Conservation (phyloP, 2,329 filamentous ascomycete species). For the Ustulina deusta region DNA sequence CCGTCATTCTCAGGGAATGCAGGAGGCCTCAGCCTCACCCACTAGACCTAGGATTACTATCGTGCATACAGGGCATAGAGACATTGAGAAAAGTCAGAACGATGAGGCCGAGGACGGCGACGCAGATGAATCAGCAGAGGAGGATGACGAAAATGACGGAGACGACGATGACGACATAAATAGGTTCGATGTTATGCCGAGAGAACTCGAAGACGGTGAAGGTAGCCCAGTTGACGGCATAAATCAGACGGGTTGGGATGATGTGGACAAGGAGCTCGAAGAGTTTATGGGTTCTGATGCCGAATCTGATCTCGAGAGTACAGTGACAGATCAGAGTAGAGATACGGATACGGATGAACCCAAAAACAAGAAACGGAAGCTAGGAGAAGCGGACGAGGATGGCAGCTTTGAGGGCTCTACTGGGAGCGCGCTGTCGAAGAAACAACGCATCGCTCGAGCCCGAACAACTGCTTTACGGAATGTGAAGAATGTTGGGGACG, state of each 20-base stretch:
- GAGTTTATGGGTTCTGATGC: constrained; percentile 70
- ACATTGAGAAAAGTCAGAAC: constrained; percentile 46
- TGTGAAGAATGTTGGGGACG: constrained; percentile 53
- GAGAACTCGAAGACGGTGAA: constrained; percentile 60
- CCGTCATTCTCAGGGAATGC: constrained; percentile 53
- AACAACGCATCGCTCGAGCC: constrained; percentile 56
- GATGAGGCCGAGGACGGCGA: constrained; percentile 59
- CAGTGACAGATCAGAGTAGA: constrained; percentile 47
- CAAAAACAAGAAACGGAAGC: constrained; percentile 48
- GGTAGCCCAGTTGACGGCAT: constrained; percentile 51
- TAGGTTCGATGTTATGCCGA: constrained; percentile 61
- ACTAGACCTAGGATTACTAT: constrained; percentile 61
- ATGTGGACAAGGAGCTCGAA: constrained; percentile 70
- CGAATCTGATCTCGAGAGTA: constrained; percentile 59
- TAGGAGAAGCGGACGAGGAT: constrained; percentile 45
- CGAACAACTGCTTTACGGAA: constrained; percentile 57
- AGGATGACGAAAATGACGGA: constrained; percentile 51
- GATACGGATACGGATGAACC: constrained; percentile 53
- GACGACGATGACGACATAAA: constrained; percentile 56
- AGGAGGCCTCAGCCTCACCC: constrained; percentile 52
- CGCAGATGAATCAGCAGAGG: constrained; percentile 55
- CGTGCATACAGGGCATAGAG: constrained; percentile 46
- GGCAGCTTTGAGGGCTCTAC: constrained; percentile 33
- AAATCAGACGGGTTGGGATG: constrained; percentile 51
- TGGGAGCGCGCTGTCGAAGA: constrained; percentile 55